Conservation (phyloP, 352 stramenopile genomes). For the Phytophthora agathidicida region DNA sequence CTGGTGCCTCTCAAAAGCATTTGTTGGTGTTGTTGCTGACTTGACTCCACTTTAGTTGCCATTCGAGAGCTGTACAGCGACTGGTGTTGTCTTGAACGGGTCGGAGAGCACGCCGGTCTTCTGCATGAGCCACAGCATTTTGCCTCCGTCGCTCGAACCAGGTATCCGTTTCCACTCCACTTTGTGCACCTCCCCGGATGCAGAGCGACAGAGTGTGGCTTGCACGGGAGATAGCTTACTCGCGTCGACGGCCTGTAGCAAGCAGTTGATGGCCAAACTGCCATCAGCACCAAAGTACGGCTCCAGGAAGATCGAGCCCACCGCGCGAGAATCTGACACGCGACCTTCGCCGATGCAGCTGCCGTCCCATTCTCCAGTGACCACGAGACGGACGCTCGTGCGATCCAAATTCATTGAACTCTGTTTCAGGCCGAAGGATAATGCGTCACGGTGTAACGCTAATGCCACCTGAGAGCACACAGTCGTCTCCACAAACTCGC, state of each 20-base stretch:
- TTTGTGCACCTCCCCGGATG: conserved; percentile 55
- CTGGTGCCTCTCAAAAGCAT: background rate
- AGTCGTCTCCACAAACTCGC: conserved; percentile 74
- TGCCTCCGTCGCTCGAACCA: conserved; percentile 66
- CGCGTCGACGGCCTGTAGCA: conserved; percentile 70
- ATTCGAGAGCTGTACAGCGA: conserved; percentile 29
- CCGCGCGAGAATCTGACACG: conserved; percentile 72
- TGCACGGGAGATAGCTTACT: conserved; percentile 41
- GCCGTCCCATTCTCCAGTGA: conserved; percentile 81
- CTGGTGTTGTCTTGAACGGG: conserved; percentile 24
- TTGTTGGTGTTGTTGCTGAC: no score
- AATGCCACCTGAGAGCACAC: conserved; percentile 80
- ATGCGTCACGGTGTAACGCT: conserved; percentile 69
- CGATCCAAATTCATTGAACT: conserved; percentile 78
- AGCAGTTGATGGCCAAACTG: conserved; percentile 71
- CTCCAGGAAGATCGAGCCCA: conserved; percentile 78
- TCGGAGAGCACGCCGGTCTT: conserved; percentile 56
- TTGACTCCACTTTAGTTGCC: conserved; percentile 25
- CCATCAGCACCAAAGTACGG: conserved; percentile 63
- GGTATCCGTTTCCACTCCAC: conserved; percentile 87
- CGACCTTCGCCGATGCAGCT: conserved; percentile 87
- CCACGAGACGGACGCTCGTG: conserved; percentile 74
- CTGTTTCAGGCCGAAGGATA: conserved; percentile 81
- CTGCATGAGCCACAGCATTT: conserved; percentile 79
- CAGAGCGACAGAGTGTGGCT: conserved; percentile 41